Percentiles rank a stretch among this genome's conserved stretches.
phyloP scores from a whole-genome alignment of 345 rosid species.

The Excoecaria cochinchinensis region DNA sequence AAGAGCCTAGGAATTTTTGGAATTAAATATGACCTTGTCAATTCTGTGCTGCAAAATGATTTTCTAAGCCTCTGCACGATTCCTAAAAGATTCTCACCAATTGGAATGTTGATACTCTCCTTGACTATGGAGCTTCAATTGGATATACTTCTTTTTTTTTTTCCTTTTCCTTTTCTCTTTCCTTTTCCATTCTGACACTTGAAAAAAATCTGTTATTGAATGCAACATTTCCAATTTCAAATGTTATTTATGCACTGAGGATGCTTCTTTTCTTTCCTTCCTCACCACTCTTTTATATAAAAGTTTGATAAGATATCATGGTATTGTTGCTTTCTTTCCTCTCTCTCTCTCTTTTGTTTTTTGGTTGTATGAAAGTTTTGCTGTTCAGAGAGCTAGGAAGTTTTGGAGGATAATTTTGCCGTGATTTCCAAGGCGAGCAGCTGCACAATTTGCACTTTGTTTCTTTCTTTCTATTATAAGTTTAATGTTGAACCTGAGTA shows the following conservation, averaged over 20 bases:
- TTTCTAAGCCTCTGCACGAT: not conserved
- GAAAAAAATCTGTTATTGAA: too few species aligned
- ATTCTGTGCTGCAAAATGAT: not conserved
- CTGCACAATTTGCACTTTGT: too few species aligned
- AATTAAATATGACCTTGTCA: not conserved
- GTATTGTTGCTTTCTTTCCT: not conserved
- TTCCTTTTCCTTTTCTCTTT: not conserved
- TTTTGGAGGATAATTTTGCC: not conserved
- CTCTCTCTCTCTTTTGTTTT: not conserved
- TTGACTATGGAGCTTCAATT: not conserved
- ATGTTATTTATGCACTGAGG: not conserved
- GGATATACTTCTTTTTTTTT: too few species aligned
- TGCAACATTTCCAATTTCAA: not conserved
- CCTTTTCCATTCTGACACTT: not conserved
- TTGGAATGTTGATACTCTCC: not conserved
- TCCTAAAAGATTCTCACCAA: not conserved
- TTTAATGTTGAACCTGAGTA: not conserved
- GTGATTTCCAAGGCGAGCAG: not conserved
- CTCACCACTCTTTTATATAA: too few species aligned
- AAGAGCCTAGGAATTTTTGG: not conserved
- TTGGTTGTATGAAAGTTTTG: not conserved
- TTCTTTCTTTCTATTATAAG: not conserved
- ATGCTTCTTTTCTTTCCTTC: not conserved
- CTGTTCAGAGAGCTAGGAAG: not conserved
- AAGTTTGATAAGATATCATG: too few species aligned